phyloP scores from a whole-genome alignment of 176 grass and related monocot species.

The Carex scoparia region DNA sequence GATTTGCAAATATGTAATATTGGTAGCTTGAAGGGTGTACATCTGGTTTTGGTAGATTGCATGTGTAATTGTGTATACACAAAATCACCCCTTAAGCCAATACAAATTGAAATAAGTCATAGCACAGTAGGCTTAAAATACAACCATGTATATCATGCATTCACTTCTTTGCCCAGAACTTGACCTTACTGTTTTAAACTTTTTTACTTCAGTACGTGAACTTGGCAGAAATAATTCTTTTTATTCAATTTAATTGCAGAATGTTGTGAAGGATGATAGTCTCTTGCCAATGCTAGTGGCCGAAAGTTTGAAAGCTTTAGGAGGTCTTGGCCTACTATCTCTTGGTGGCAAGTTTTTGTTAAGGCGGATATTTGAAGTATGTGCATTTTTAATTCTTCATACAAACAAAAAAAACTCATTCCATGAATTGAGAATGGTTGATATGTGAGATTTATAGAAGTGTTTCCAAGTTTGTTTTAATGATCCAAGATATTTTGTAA shows the following conservation, averaged over 20 bases:
- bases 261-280: slow-evolving; percentile 46
- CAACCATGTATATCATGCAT: neutral
- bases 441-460: neutral
- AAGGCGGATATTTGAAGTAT: slow-evolving; percentile 85
- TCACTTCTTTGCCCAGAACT: neutral
- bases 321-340: slow-evolving; percentile 92
- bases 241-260: slow-evolving; percentile 39
- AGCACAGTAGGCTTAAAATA: neutral
- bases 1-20: neutral
- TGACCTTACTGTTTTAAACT: neutral
- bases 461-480: neutral
- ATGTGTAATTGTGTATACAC: neutral
- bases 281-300: slow-evolving; percentile 72
- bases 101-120: neutral
- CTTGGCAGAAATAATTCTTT: slow-evolving; percentile 16
- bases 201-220: neutral
- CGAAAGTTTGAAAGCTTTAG: slow-evolving; percentile 93
- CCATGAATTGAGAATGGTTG: neutral
- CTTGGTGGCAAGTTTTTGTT: slow-evolving; percentile 89
- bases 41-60: neutral
- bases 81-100: neutral
- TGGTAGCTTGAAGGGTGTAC: neutral
- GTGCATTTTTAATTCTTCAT: slow-evolving; percentile 16
- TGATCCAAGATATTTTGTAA: neutral
- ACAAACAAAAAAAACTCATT: neutral